These are phyloP conservation scores for Chernovozyma aurita DNA, from an alignment of 1,139 yeast genomes.

Conservation along the genomic window DNA sequence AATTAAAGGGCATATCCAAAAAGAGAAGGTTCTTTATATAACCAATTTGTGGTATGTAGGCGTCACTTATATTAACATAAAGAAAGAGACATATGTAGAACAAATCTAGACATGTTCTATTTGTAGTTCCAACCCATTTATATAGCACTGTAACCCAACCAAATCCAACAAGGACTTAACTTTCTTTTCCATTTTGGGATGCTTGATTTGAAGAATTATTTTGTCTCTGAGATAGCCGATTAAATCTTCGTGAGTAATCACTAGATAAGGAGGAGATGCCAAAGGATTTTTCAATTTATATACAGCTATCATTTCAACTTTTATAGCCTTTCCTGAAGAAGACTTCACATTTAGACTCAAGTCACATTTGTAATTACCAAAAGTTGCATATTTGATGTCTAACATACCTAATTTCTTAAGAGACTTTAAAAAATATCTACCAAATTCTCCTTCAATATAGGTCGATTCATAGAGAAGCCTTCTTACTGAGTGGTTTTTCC, in stretches of 20 bases:
- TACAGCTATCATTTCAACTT: neutral
- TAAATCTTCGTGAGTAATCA: conserved; percentile 6
- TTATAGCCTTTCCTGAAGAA: neutral
- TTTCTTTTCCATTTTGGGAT: neutral
- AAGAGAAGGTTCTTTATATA: no score
- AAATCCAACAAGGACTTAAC: neutral
- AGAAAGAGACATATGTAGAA: no score
- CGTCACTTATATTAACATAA: no score
- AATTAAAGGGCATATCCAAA: neutral
- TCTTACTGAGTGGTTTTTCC: neutral
- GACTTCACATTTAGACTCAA: neutral
- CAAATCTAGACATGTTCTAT: no score
- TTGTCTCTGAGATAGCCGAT: conserved; percentile 6
- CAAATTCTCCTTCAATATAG: conserved; percentile 2
- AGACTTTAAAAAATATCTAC: conserved; percentile 5
- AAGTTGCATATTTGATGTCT: neutral
- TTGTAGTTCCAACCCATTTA: conserved; percentile 10
- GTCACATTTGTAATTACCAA: conserved; percentile 1
- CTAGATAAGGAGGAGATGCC: conserved; percentile 3
- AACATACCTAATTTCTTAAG: conserved; percentile 1
- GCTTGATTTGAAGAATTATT: conserved; percentile 4
- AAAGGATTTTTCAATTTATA: neutral
- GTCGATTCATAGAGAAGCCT: neutral
- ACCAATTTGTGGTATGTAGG: no score
- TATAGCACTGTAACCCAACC: conserved; percentile 5